Conservation (phyloP, 148 eudicot species). For the Hydrangea macrophylla region DNA sequence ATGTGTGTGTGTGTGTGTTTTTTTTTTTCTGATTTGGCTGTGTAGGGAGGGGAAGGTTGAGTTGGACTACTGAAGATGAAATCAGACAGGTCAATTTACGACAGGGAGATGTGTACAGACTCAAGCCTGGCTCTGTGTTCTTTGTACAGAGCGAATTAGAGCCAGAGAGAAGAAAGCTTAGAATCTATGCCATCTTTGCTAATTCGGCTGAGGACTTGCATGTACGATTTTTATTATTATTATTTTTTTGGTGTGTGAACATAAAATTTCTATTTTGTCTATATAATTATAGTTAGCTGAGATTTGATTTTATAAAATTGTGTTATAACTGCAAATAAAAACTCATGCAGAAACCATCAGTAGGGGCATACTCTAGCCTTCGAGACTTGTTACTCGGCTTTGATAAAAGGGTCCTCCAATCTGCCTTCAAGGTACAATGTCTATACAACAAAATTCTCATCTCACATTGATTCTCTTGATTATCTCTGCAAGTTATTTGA, state of each 20-base stretch:
- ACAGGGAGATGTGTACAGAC: slow-evolving; percentile 55
- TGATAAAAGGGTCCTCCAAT: slow-evolving; percentile 56
- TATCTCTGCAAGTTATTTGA: too few species aligned
- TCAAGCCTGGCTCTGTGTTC: slow-evolving; percentile 52
- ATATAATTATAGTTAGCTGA: too few species aligned
- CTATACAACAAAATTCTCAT: not conserved
- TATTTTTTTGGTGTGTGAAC: not conserved
- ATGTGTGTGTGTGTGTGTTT: not conserved
- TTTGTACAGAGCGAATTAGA: slow-evolving; percentile 55
- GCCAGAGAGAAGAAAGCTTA: slow-evolving; percentile 40
- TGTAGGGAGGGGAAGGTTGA: slow-evolving; percentile 70
- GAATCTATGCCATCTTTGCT: slow-evolving; percentile 59
- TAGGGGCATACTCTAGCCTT: slow-evolving; percentile 61
- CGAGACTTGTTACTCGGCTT: slow-evolving; percentile 69
- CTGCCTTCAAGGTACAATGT: slow-evolving; percentile 56
- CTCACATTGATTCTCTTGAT: too few species aligned
- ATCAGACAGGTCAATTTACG: slow-evolving; percentile 19
- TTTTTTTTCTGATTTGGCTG: not conserved
- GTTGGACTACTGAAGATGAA: slow-evolving; percentile 47
- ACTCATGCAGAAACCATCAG: slow-evolving; percentile 32
- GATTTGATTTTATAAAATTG: too few species aligned
- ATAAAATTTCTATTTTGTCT: not conserved
- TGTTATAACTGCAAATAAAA: not conserved
- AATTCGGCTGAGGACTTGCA: slow-evolving; percentile 28
- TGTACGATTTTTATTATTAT: slow-evolving; percentile 11